Evolutionary conservation across 345 rosid genomes (phyloP), one percentile per base, ranked within the genome.

Genomic region (Aegle marmelos): DNA sequence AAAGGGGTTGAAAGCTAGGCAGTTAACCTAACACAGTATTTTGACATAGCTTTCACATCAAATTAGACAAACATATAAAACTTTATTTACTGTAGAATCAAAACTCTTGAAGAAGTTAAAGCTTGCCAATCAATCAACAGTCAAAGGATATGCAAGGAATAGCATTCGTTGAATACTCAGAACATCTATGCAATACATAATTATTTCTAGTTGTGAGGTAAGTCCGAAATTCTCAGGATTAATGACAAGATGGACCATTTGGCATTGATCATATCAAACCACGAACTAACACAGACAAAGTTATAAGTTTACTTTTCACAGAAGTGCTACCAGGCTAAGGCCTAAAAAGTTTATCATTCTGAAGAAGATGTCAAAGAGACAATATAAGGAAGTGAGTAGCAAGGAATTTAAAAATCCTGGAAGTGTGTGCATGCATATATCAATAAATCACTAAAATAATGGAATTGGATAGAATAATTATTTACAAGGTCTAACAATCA

Each of bases 1-100:
- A 74, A 94, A 91, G 77, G 99, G 99, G 80, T 97, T 97, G 83
- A 97, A 97, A 41, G 99, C 99, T 82, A 97, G 81, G 86, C 99
- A 97, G 86, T 97, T 97, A 64, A 91, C 98, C 99, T 94, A 78
- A 62, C 73, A 78, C 71, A 76, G 27, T 45, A 79, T 34, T 63
- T 60, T 27, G 62, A 65, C 66, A 64, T 58, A 22, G 53, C 14
- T 60, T 54, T 11, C 59, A 61, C 36, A 72, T 64, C 72, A 72
- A 25, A 68, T 72, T 10, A 33, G 62, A 65, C 63, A 54, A 54
- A 65, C 2, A 31, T 31, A 64, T 70, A 36, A 21, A 77, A 21
- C 2, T 11, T 21, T 62, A 10, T 61, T 61, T n/a, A 22, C 68
- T 33, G 11, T 30, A 33, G 36, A 2, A 64, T 6, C 16, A 41